Base-by-base conservation (phyloP, 441 rosid genomes). In the Omphalea diandra region DNA sequence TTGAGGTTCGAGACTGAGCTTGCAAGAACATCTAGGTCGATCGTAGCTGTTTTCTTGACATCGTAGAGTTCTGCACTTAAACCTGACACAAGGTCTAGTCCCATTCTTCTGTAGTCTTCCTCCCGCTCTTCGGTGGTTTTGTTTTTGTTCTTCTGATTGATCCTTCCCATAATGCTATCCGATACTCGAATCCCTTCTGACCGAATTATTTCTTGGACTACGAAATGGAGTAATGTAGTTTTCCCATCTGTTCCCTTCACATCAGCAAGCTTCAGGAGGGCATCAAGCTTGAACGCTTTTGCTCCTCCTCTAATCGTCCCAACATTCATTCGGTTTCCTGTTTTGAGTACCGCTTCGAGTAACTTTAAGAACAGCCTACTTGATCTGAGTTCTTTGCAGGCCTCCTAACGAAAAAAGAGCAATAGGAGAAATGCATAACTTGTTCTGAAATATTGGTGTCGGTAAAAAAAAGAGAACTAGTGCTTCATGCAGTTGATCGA, bases 281-380 rank as follows among this genome's bases (percentile, higher is more conserved):
- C 85, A 29, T 90, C 98, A 3, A 95, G 97, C 82, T 92, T 95
- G 85, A 95, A 95, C 26, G 98, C 98, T 82, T 61, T 86, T 0
- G 99, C 99, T 0, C 97, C 99, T 18, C 99, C 99, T 47, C 99
- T 82, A 64, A 92, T 86, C 1, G 99, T 94, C 65, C 99, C 99
- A 4, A 92, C 88, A 59, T 94, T 94, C 98, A 94, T 92, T 29
- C 99, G 75, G 74, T 94, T 94, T 18, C 99, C 98, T 3, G 98
- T 94, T 78, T 94, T 94, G 5, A 94, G 86, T 10, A 94, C 98
- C 7, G 99, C 94, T 80, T 94, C 99, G 2, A 94, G 86, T 27
- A 94, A 82, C 79, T 94, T 94, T 52, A 92, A 68, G 84, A 94
- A 94, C 27, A 94, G 82, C 72, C 97, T 86, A 78, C 92, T 90